Base-by-base conservation (phyloP, 169 alveolate genomes). In the Hammondia hammondi region DNA sequence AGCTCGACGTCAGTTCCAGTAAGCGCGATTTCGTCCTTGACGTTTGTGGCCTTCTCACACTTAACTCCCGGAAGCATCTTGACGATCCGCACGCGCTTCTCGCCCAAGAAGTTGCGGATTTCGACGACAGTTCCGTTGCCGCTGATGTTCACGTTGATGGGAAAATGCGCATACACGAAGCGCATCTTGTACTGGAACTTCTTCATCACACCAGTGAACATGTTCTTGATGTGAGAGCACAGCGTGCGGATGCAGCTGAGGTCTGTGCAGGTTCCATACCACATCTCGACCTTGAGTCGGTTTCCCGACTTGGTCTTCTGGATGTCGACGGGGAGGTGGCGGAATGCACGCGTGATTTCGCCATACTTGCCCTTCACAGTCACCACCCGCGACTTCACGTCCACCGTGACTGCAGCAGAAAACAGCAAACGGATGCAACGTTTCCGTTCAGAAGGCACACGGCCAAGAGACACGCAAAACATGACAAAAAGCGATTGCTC, bases 91-190 rank as follows among this genome's bases (percentile, higher is more conserved):
- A 99, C 99, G 92, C 99, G 98, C 97, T 98, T 98, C 97, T 99
- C 99, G 77, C 99, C 99, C 97, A 99, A 97, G 97, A 99, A 99
- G 98, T 99, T 99, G 94, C 99, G 98, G 96, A 99, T 98, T 97
- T 99, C 99, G 94, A 99, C 98, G 88, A 98, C 97, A 93, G 96
- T 97, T 81, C 99, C 99, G 95, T 99, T 99, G 93, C 98, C 98
- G 52, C 98, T 97, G 94, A 99, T 98, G 97, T 98, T 98, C 48
- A 99, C 98, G 97, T 99, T 99, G 97, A 99, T 99, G 94, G 99
- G 99, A 98, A 99, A 99, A 97, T 99, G 99, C 71, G 99, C 99
- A 95, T 99, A 99, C 82, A 99, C 99, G 61, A 99, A 98, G 96
- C 99, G 99, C 99, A 99, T 99, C 98, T 99, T 99, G 98, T 99